A percentile compares a stretch with the other conserved stretches of the same genome.
phyloP scores from a whole-genome alignment of 495 filamentous ascomycete genomes.

The Acidiella bohemica region DNA sequence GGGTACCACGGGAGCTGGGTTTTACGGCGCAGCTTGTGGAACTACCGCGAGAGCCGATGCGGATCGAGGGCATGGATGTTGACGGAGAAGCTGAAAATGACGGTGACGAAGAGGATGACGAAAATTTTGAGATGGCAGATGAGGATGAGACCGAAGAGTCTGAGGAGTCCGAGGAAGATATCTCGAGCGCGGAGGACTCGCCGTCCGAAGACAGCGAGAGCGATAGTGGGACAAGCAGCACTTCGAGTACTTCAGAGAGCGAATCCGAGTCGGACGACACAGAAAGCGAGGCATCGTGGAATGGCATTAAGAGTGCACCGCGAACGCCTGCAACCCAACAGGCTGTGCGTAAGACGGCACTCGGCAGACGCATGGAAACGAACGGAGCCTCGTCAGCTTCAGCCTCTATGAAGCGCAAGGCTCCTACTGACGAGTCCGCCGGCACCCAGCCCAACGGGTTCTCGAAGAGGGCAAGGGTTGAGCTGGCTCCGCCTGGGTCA shows the following conservation, averaged over 20 bases:
- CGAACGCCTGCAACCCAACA: slow-evolving; percentile 22
- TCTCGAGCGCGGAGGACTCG: slow-evolving; percentile 1
- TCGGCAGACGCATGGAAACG: background rate
- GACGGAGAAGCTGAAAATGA: slow-evolving; percentile 24
- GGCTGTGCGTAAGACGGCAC: background rate
- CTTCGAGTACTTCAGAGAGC: background rate
- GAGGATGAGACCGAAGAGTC: slow-evolving; percentile 8
- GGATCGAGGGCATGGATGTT: background rate
- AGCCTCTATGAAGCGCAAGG: background rate
- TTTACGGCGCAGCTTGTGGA: too few species aligned
- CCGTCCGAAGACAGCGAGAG: slow-evolving; percentile 4
- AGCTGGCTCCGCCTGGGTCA: slow-evolving; percentile 5
- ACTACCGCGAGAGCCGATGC: background rate
- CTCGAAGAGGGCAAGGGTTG: background rate
- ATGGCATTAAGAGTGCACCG: slow-evolving; percentile 4
- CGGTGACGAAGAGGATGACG: slow-evolving; percentile 20
- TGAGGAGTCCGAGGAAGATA: background rate
- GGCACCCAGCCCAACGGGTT: background rate
- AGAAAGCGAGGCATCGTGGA: slow-evolving; percentile 11
- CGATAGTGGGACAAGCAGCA: slow-evolving; percentile 3
- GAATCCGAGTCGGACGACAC: background rate
- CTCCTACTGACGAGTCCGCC: background rate
- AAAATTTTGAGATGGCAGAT: slow-evolving; percentile 8
- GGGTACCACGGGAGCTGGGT: slow-evolving; percentile 6
- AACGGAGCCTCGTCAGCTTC: background rate